phyloP scores from a whole-genome alignment of 768 basidiomycete genomes.

The Trametopsis cervina region DNA sequence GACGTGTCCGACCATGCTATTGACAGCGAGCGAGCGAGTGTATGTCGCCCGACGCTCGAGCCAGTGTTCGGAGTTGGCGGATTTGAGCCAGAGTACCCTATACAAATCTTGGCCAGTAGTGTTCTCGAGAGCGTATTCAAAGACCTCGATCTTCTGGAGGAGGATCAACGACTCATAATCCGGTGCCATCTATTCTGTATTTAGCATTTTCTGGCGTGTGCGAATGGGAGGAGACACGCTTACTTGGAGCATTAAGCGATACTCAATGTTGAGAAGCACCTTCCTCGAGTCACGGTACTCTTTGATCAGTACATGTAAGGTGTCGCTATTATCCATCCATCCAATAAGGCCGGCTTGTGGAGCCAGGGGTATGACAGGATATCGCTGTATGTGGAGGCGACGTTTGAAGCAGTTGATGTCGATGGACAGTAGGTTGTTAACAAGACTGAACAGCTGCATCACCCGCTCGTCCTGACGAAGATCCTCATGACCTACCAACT shows the following conservation, averaged over 20 bases:
- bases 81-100: constrained; percentile 94
- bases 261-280: constrained; percentile 95
- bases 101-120: constrained; percentile 98
- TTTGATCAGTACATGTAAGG: constrained; percentile 91
- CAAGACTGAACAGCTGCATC: constrained; percentile 97
- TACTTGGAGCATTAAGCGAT: constrained; percentile 97
- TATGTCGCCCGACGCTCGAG: constrained; percentile 93
- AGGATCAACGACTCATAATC: constrained; percentile 94
- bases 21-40: constrained; percentile 91
- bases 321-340: constrained; percentile 95
- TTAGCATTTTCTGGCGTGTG: too few species aligned
- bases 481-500: constrained; percentile 82
- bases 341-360: constrained; percentile 92
- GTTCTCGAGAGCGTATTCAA: constrained; percentile 97
- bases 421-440: constrained; percentile 88
- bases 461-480: constrained; percentile 98
- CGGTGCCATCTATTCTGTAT: constrained; percentile 81
- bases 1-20: constrained; percentile 98
- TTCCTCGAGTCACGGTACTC: constrained; percentile 96
- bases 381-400: constrained; percentile 89
- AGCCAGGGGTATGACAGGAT: constrained; percentile 88
- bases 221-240: too few species aligned
- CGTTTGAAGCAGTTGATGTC: constrained; percentile 96
- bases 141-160: constrained; percentile 97
- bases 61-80: constrained; percentile 95